These are phyloP conservation scores for Warburgia ugandensis DNA, from an alignment of 164 flowering plant species.

Conservation along the genomic window DNA sequence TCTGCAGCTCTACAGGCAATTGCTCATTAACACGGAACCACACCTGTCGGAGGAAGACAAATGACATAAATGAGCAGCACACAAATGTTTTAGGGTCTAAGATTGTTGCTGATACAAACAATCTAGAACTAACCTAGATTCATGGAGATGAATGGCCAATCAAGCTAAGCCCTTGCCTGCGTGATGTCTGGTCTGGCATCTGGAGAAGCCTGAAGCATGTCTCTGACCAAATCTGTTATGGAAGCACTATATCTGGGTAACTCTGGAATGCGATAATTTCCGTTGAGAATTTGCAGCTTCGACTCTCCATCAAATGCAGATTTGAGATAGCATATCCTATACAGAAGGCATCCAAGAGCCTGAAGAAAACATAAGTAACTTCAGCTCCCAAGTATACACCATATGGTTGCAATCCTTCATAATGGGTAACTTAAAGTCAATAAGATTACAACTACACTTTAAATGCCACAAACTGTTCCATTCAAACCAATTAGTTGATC, in stretches of 20 bases:
- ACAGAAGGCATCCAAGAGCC: slow-evolving; percentile 98
- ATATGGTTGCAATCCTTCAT: no score
- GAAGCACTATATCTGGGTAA: slow-evolving; percentile 66
- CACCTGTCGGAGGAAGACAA: slow-evolving; percentile 48
- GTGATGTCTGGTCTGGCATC: slow-evolving; percentile 96
- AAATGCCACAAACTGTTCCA: no score
- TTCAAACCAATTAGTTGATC: no score
- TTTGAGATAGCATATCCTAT: slow-evolving; percentile 84
- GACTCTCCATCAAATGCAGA: slow-evolving; percentile 99
- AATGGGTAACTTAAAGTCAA: no score
- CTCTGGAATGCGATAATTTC: slow-evolving; percentile 95
- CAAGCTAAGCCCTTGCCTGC: slow-evolving; percentile 99
- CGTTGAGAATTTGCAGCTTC: slow-evolving; percentile 91
- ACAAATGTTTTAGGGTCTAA: slow-evolving; percentile 20
- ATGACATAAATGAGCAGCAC: slow-evolving; percentile 26
- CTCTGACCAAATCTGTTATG: slow-evolving; percentile 63
- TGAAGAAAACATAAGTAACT: slow-evolving; percentile 18
- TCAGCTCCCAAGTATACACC: slow-evolving; percentile 3
- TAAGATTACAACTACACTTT: no score
- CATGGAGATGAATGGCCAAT: slow-evolving; percentile 93
- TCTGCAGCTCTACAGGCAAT: slow-evolving; percentile 60
- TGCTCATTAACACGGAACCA: slow-evolving; percentile 95
- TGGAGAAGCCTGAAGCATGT: slow-evolving; percentile 90
- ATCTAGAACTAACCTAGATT: slow-evolving; percentile 95
- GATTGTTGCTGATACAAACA: slow-evolving; percentile 31